These are phyloP conservation scores for Colletotrichum navitas DNA, from an alignment of 2,329 filamentous ascomycete genomes.

Conservation along the genomic window DNA sequence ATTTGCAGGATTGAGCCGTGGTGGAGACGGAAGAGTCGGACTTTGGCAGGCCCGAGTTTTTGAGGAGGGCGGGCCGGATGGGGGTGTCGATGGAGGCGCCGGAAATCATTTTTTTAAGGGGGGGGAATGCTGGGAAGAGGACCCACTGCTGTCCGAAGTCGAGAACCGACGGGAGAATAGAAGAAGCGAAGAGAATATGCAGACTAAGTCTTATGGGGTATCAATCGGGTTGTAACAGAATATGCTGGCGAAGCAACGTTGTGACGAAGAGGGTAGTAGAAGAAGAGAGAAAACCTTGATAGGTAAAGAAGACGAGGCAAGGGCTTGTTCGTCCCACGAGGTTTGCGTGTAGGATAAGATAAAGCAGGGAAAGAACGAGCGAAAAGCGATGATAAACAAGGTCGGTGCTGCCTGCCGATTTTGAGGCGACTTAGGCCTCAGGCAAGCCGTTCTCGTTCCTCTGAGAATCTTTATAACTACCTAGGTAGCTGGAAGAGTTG, in stretches of 20 bases:
- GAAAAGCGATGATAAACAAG: slow-evolving; percentile 14
- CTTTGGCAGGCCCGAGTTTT: slow-evolving; percentile 49
- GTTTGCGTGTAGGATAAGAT: not conserved
- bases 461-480: not conserved
- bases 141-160: slow-evolving; percentile 25
- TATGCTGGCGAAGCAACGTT: slow-evolving; percentile 4
- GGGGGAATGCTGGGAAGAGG: slow-evolving; percentile 9
- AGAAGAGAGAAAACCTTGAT: not conserved
- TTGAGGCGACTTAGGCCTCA: not conserved
- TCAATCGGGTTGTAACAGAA: not conserved
- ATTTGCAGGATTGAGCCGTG: slow-evolving; percentile 47
- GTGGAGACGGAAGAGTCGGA: slow-evolving; percentile 54
- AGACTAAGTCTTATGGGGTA: slow-evolving; percentile 11
- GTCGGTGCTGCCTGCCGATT: slow-evolving; percentile 8
- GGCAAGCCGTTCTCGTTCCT: not conserved
- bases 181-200: slow-evolving; percentile 1
- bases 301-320: not conserved
- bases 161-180: not conserved
- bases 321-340: not conserved
- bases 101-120: slow-evolving; percentile 27
- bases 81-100: slow-evolving; percentile 41
- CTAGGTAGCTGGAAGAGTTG: not conserved
- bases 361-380: slow-evolving; percentile 6
- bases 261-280: not conserved
- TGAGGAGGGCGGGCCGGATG: slow-evolving; percentile 36